Evolutionary conservation across 345 rosid species (phyloP), one percentile per base, ranked within the genome.

Genomic region (Corymbia maculata): DNA sequence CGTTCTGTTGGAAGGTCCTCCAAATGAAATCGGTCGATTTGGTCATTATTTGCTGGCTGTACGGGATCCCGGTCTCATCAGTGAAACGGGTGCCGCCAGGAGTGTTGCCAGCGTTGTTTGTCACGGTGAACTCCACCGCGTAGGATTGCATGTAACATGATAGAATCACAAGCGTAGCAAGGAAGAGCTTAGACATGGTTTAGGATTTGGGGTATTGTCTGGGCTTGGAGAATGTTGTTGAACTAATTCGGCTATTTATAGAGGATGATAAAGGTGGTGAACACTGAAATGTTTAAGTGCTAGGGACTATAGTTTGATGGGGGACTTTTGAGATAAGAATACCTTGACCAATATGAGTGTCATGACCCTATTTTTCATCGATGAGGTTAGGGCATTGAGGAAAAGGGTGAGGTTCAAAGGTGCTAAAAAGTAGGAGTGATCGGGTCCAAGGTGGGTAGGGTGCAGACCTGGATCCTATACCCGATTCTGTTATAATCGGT

Each of bases 21-120:
- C 93, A 91, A 10, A 92, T 91, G 87, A 94, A 93, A 8, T 87
- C 75, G 16, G 93, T 88, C 86, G 94, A 89, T 28, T 93, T 52
- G n/a, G 30, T 28, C 44, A 93, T 32, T 8, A 90, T 93, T 79
- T 90, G 91, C 14, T 4, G 57, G 87, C 87, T 86, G 92, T 87
- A 91, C 6, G 51, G 53, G 9, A 57, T 22, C 2, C 94, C 94
- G 68, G 92, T 90, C 22, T 91, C 90, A 26, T 49, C 87, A 45
- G 52, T 15, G 93, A 87, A 92, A 24, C 92, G 91, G 79, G 32
- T 24, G 8, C 95, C 90, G 1, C 93, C 94, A 42, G 82, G 66
- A 2, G 92, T 90, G 85, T 47, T 36, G 2, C 80, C 80, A 15
- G 93, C 93, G 30, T 45, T 90, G 92, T 93, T 90, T 64, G 70